Evolutionary conservation across 1,284 basidiomycete genomes (phyloP), one percentile per base, ranked within the genome.

Genomic region (Fomitopsis schrenkii): DNA sequence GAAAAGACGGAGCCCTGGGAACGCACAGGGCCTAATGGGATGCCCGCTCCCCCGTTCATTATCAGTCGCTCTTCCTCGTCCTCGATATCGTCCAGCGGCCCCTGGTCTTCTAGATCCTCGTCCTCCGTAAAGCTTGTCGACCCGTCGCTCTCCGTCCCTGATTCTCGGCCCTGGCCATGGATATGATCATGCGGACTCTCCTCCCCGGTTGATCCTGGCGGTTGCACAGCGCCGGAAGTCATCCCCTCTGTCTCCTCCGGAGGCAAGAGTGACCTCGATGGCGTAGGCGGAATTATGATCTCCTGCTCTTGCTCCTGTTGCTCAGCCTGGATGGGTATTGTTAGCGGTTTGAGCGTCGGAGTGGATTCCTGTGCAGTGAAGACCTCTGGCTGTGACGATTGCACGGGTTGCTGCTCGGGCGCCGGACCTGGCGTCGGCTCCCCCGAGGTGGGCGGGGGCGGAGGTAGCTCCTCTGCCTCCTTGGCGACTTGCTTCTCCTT

Each of bases 31-130:
- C 90, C 92, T 8, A 90, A 76, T 4, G 93, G 92, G 60, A 94
- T 93, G 5, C 93, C 93, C 58, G 88, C 87, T 2, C 93, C 93
- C 30, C 93, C 93, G 46, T 87, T 84, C 72, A 85, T 80, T 62
- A 95, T 93, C 61, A 95, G 78, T 55, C 86, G 74, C 70, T 93
- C 88, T 72, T 95, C 93, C 62, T 94, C 91, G 60, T 91, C 90
- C 67, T 88, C 82, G 55, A 80, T 83, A 26, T 86, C 83, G 54
- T 79, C 76, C 55, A 74, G 64, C 6, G 64, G 71, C 2, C 69
- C 66, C 26, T 78, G 77, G 56, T 84, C 82, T 52, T 82, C 79
- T 50, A 80, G 75, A n/a, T 79, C 80, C 59, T 81, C 83, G 22
- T 81, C 82, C 19, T 79, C 77, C 33, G 75, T 76, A 61, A 76